Evolutionary conservation across 2,329 filamentous ascomycete genomes (phyloP).

Genomic region (Xylaria polymorpha): DNA sequence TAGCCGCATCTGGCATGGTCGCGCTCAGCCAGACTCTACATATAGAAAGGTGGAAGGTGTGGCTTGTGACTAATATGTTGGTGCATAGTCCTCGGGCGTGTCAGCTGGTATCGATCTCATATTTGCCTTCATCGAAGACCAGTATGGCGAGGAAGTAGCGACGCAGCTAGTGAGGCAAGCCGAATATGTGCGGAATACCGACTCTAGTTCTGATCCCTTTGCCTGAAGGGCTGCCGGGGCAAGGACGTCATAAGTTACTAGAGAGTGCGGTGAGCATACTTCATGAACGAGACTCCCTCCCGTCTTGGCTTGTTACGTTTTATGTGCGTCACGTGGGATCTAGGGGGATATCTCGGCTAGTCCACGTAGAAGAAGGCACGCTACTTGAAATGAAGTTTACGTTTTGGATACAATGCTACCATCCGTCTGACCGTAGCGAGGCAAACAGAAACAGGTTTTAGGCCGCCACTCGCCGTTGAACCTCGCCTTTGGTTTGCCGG

Average conservation of each 20-base stretch:
- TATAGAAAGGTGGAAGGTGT: neutral
- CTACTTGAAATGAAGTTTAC: conserved; percentile 11
- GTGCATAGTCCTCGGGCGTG: conserved; percentile 62
- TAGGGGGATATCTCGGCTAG: neutral
- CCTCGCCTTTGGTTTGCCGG: conserved; percentile 7
- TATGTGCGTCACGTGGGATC: neutral
- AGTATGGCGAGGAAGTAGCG: conserved; percentile 66
- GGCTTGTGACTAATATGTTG: conserved; percentile 15
- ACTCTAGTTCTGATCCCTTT: conserved; percentile 67
- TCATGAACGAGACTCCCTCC: conserved; percentile 16
- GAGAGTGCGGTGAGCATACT: conserved; percentile 1
- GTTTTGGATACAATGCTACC: conserved; percentile 22
- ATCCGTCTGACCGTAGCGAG: conserved; percentile 1
- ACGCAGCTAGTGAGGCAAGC: conserved; percentile 60
- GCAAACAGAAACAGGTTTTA: conserved; percentile 1
- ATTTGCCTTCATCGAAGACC: conserved; percentile 65
- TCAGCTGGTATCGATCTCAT: conserved; percentile 70
- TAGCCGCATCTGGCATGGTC: neutral
- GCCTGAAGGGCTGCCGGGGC: conserved; percentile 46
- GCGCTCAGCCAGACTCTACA: neutral
- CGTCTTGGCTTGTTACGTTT: conserved; percentile 23
- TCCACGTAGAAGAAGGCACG: conserved; percentile 11
- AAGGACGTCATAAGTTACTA: neutral
- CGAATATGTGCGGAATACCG: conserved; percentile 68
- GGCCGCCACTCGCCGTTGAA: conserved; percentile 3